A percentile compares a stretch with the other conserved stretches of the same genome.
Evolutionary conservation across 805 yeast species (phyloP).

Genomic region (Yarrowia sp.): DNA sequence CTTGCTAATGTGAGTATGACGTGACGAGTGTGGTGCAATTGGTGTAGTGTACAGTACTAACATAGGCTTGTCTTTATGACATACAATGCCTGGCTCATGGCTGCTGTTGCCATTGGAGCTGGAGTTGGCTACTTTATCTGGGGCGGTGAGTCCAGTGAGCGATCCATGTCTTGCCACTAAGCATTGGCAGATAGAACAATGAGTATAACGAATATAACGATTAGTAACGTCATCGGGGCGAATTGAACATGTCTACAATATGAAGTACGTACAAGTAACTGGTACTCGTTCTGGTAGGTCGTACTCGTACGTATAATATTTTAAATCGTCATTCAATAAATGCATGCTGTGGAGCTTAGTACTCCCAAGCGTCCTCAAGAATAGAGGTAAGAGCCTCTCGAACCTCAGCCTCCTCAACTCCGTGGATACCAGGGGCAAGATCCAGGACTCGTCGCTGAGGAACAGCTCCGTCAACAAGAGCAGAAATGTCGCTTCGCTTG

Average conservation of each 20-base stretch:
- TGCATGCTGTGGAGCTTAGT: slow-evolving; percentile 25
- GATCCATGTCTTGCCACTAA: slow-evolving; percentile 35
- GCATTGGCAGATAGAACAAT: background rate
- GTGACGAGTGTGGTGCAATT: background rate
- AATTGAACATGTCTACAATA: background rate
- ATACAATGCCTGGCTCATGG: slow-evolving; percentile 78
- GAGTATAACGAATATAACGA: background rate
- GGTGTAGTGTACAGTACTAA: slow-evolving; percentile 35
- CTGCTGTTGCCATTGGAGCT: slow-evolving; percentile 70
- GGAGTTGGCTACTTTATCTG: slow-evolving; percentile 63
- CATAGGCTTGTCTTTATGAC: slow-evolving; percentile 84
- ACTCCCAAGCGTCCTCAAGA: slow-evolving; percentile 33
- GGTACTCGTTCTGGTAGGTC: no score
- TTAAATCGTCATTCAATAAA: background rate
- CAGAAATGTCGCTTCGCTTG: slow-evolving; percentile 36
- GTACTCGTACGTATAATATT: no score
- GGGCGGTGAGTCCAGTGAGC: slow-evolving; percentile 37
- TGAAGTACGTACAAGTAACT: background rate
- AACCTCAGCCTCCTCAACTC: slow-evolving; percentile 34
- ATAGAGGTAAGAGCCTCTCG: slow-evolving; percentile 34
- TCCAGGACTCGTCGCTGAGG: slow-evolving; percentile 42
- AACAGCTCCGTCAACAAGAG: slow-evolving; percentile 41
- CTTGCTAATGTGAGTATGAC: slow-evolving; percentile 36
- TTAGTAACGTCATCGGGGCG: no score
- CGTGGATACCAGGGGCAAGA: slow-evolving; percentile 38